These are phyloP conservation scores for Pleomassaria siparia DNA, from an alignment of 2,329 filamentous ascomycete genomes.

Conservation along the genomic window DNA sequence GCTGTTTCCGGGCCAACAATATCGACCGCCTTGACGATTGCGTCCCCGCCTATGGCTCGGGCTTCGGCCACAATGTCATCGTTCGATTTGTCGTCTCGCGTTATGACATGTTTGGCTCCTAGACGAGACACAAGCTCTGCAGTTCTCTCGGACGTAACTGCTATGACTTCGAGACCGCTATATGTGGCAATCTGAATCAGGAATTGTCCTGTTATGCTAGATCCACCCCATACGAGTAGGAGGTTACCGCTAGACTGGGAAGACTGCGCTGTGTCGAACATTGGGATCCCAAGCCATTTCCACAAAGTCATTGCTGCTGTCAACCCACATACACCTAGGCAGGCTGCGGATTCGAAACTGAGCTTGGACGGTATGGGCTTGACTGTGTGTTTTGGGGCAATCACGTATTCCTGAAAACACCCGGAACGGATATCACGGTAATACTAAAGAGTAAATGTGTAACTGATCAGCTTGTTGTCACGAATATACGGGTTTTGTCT, in stretches of 20 bases:
- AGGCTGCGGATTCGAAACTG: slow-evolving; percentile 39
- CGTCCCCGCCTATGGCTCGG: slow-evolving; percentile 19
- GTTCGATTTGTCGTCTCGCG: slow-evolving; percentile 37
- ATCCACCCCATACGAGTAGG: slow-evolving; percentile 47
- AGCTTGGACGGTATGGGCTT: slow-evolving; percentile 40
- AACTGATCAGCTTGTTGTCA: no score
- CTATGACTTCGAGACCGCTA: slow-evolving; percentile 41
- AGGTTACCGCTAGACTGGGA: slow-evolving; percentile 18
- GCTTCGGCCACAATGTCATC: slow-evolving; percentile 39
- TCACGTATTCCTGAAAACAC: slow-evolving; percentile 48
- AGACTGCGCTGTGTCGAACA: slow-evolving; percentile 7
- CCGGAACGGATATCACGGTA: slow-evolving; percentile 47
- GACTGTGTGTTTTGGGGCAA: slow-evolving; percentile 48
- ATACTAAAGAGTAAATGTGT: no score
- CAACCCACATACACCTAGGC: slow-evolving; percentile 45
- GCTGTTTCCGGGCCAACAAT: slow-evolving; percentile 44
- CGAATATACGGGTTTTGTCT: no score
- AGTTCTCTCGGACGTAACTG: slow-evolving; percentile 39
- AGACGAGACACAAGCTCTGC: slow-evolving; percentile 28
- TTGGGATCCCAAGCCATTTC: slow-evolving; percentile 44
- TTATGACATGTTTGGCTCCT: slow-evolving; percentile 39
- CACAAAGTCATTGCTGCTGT: slow-evolving; percentile 49
- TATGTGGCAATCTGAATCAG: slow-evolving; percentile 43
- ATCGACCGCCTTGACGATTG: slow-evolving; percentile 42
- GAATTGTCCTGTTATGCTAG: slow-evolving; percentile 47